Percentiles rank a stretch among this genome's conserved stretches.
phyloP scores from a whole-genome alignment of 1,284 basidiomycete species.

The Schizophyllum commune region DNA sequence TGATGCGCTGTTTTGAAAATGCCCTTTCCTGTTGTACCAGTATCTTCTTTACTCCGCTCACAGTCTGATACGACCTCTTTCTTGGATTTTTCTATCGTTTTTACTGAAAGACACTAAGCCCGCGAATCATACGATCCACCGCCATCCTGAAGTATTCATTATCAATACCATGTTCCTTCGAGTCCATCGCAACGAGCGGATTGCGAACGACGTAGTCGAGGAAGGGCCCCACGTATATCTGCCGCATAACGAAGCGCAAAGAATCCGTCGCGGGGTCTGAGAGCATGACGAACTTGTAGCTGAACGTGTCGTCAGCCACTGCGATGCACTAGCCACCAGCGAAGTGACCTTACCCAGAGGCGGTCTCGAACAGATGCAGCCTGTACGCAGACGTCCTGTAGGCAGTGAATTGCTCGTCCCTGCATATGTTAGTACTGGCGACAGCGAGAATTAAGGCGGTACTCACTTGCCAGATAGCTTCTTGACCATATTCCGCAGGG shows the following conservation, averaged over 20 bases:
- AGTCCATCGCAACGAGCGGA: constrained; percentile 80
- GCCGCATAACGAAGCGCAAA: constrained; percentile 76
- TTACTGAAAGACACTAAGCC: too few species aligned
- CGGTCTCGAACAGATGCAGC: constrained; percentile 88
- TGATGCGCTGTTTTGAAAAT: too few species aligned
- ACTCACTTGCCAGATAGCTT: constrained; percentile 81
- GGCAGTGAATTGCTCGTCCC: constrained; percentile 86
- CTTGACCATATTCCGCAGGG: constrained; percentile 90
- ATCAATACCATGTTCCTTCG: constrained; percentile 75
- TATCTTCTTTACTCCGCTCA: too few species aligned
- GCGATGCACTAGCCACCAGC: too few species aligned
- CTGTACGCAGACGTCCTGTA: constrained; percentile 93
- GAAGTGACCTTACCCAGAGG: constrained; percentile 33
- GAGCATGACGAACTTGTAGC: constrained; percentile 94
- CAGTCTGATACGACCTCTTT: too few species aligned
- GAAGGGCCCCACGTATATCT: constrained; percentile 93
- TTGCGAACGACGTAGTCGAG: constrained; percentile 91
- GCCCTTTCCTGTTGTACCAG: too few species aligned
- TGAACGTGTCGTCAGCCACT: constrained; percentile 20
- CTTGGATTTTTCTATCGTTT: too few species aligned
- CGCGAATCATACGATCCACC: constrained; percentile 62
- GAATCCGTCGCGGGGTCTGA: constrained; percentile 81
- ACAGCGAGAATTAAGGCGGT: constrained; percentile 2
- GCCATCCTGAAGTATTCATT: constrained; percentile 86
- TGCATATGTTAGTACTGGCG: constrained; percentile 22